Evolutionary conservation across 768 basidiomycete genomes (phyloP).

Genomic region (Hirschioporus abietinus): DNA sequence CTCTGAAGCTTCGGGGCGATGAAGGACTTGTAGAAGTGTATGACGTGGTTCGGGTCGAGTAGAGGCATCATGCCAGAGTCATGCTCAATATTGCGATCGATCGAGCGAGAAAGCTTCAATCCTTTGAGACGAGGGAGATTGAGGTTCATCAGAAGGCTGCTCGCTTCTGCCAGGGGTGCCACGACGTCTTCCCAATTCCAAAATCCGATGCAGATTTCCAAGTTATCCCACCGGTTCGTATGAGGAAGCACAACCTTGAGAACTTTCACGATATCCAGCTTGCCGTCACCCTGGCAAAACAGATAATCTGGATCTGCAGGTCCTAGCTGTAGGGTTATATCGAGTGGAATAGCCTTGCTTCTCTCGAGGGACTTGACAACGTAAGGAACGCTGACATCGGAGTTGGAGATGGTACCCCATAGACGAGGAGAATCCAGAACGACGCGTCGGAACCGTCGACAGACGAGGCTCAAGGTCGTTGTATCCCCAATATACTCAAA

Average conservation of each 20-base stretch:
- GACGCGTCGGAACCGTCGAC: neutral
- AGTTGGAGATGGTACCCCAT: neutral
- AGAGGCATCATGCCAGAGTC: too few species aligned
- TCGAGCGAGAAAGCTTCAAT: neutral
- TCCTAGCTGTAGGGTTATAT: too few species aligned
- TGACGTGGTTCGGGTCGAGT: too few species aligned
- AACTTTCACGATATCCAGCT: too few species aligned
- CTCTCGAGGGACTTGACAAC: neutral
- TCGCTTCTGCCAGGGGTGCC: neutral
- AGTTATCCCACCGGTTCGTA: neutral
- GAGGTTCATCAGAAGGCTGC: neutral
- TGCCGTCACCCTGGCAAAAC: too few species aligned
- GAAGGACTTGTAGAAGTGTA: too few species aligned
- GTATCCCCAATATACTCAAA: neutral
- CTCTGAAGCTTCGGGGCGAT: too few species aligned
- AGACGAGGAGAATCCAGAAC: neutral
- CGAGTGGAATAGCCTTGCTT: too few species aligned
- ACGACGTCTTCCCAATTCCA: neutral
- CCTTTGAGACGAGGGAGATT: neutral
- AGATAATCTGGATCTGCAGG: too few species aligned
- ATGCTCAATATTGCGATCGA: too few species aligned
- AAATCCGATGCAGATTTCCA: neutral
- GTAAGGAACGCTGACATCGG: neutral
- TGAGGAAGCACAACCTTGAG: too few species aligned
- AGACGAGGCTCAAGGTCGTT: neutral